A percentile compares a stretch with the other conserved stretches of the same genome.
phyloP scores from a whole-genome alignment of 148 eudicot genomes.

The Selenicereus undatus region DNA sequence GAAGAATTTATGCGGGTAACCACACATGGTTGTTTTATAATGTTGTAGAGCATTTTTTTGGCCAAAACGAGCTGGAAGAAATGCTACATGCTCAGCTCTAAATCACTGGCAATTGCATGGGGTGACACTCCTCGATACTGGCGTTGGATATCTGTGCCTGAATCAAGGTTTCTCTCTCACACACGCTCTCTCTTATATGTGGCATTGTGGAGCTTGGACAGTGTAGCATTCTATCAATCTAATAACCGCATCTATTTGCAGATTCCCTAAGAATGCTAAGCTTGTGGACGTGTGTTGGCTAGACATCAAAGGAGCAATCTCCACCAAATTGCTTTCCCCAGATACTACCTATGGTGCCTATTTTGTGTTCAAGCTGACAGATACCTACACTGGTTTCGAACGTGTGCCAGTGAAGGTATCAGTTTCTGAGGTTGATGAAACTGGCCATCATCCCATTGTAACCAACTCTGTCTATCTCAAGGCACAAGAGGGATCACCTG shows the following conservation, averaged over 20 bases:
- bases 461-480: not conserved
- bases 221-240: not conserved
- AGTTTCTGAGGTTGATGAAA: not conserved
- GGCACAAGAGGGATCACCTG: not conserved
- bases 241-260: not conserved
- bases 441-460: not conserved
- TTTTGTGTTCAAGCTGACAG: constrained; percentile 11
- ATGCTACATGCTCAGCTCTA: constrained; percentile 26
- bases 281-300: constrained; percentile 6
- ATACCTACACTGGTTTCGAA: not conserved
- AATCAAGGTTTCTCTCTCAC: constrained; percentile 13
- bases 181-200: too few relatives aligned
- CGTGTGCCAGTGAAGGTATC: not conserved
- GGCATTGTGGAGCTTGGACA: too few relatives aligned
- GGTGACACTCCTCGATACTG: constrained; percentile 14
- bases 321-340: constrained; percentile 6
- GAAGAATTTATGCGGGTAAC: not conserved
- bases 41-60: constrained; percentile 17
- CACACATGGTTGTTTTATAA: not conserved
- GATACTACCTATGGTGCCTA: constrained; percentile 20
- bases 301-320: constrained; percentile 14
- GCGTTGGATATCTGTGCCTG: constrained; percentile 4
- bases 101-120: constrained; percentile 15
- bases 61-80: constrained; percentile 17
- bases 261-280: constrained; percentile 23